phyloP scores from a whole-genome alignment of 2,329 filamentous ascomycete genomes.

The Hypoxylon sp. region DNA sequence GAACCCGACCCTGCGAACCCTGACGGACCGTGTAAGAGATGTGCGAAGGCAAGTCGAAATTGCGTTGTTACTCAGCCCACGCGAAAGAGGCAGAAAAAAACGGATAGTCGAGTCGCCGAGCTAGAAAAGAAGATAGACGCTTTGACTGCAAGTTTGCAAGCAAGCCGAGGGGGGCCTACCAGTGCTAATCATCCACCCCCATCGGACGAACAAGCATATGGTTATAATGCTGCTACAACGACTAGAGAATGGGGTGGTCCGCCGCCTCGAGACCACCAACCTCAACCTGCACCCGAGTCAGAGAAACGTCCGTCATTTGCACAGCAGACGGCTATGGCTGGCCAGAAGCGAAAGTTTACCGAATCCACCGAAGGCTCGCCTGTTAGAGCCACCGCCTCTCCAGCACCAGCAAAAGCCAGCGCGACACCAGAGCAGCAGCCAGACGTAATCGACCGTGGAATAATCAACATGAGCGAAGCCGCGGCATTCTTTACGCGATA shows the following conservation, averaged over 20 bases:
- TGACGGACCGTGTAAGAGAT: conserved; percentile 79
- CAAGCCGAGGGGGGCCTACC: conserved; percentile 56
- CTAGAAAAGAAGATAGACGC: conserved; percentile 94
- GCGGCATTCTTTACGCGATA: conserved; percentile 71
- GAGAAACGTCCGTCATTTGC: conserved; percentile 38
- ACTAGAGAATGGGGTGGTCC: conserved; percentile 49
- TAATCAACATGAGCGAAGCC: conserved; percentile 71
- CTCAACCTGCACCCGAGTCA: conserved; percentile 34
- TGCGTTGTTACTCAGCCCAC: conserved; percentile 83
- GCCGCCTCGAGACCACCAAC: conserved; percentile 37
- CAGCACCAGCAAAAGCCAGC: conserved; percentile 37
- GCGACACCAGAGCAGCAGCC: conserved; percentile 53
- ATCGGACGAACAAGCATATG: conserved; percentile 45
- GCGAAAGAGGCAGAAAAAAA: conserved; percentile 90
- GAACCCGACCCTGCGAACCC: conserved; percentile 77
- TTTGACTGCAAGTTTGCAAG: conserved; percentile 83
- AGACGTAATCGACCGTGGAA: conserved; percentile 71
- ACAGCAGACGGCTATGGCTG: conserved; percentile 49
- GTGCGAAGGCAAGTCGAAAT: conserved; percentile 82
- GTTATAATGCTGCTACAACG: conserved; percentile 23
- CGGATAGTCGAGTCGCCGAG: conserved; percentile 89
- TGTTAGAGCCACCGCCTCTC: conserved; percentile 47
- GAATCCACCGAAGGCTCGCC: conserved; percentile 46
- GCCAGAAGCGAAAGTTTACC: conserved; percentile 60
- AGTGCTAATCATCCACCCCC: conserved; percentile 22